A percentile compares a stretch with the other conserved stretches of the same genome.
phyloP scores from a whole-genome alignment of 164 flowering plant species.

The Magnolia kwangsiensis region DNA sequence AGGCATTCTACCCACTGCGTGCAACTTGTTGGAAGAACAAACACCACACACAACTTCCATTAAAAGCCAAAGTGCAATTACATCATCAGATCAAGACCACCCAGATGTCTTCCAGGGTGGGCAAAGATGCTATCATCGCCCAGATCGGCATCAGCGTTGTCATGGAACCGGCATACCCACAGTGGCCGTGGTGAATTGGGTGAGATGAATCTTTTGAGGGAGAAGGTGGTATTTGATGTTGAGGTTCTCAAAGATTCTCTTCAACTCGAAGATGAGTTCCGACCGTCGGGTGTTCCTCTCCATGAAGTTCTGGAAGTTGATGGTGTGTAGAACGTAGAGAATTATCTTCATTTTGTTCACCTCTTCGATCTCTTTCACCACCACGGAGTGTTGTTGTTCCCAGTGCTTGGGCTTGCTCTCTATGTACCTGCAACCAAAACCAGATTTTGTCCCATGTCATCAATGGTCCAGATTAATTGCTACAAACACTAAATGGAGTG shows the following conservation, averaged over 20 bases:
- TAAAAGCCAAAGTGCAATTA: no score
- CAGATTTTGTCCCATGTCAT: not conserved
- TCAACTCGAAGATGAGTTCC: slow-evolving; percentile 43
- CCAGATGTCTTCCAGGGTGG: no score
- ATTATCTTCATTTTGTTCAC: slow-evolving; percentile 43
- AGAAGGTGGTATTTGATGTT: slow-evolving; percentile 44
- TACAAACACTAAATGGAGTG: not conserved
- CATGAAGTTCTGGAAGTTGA: slow-evolving; percentile 45
- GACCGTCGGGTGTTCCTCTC: slow-evolving; percentile 36
- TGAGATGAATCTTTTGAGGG: slow-evolving; percentile 42
- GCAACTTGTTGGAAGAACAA: no score
- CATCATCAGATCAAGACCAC: no score
- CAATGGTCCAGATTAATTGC: not conserved
- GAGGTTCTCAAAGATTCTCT: slow-evolving; percentile 37
- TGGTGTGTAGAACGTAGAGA: slow-evolving; percentile 41
- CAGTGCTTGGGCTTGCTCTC: slow-evolving; percentile 49
- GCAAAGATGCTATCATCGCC: no score
- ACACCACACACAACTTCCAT: no score
- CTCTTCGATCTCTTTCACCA: slow-evolving; percentile 46
- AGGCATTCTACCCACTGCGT: no score
- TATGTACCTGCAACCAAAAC: slow-evolving; percentile 33
- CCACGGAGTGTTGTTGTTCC: slow-evolving; percentile 32
- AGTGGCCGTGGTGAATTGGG: slow-evolving; percentile 7
- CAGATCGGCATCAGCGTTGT: no score
- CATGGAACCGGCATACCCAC: not conserved